Evolutionary conservation across 2,329 filamentous ascomycete species (phyloP).

Genomic region (Chrysoporthe cubensis): DNA sequence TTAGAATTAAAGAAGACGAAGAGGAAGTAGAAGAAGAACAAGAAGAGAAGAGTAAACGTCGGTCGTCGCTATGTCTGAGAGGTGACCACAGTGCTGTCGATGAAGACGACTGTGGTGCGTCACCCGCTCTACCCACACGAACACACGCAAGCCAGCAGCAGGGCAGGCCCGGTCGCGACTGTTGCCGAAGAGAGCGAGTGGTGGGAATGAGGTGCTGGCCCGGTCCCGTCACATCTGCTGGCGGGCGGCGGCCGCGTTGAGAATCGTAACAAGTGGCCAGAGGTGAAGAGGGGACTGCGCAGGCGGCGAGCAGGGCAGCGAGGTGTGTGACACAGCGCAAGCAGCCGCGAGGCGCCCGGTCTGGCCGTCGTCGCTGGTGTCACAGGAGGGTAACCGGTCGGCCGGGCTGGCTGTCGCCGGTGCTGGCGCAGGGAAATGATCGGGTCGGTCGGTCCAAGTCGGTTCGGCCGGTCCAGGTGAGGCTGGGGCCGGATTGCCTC

Average conservation of each 20-base stretch:
- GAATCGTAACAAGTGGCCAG: too few species aligned
- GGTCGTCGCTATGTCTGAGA: too few species aligned
- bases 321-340: conserved; percentile 4
- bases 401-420: background rate
- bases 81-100: conserved; percentile 24
- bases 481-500: conserved; percentile 8
- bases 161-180: background rate
- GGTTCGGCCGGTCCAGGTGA: background rate
- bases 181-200: conserved; percentile 5
- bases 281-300: background rate
- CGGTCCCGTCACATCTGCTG: too few species aligned
- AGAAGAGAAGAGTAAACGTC: background rate
- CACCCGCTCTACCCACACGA: background rate
- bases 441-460: background rate
- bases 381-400: background rate
- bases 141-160: background rate
- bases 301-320: conserved; percentile 1
- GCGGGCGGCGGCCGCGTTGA: too few species aligned
- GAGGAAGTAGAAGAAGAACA: conserved; percentile 11
- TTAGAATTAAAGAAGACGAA: conserved; percentile 8
- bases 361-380: conserved; percentile 7
- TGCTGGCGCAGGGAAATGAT: background rate
- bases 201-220: background rate
- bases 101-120: conserved; percentile 28
- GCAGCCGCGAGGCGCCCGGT: conserved; percentile 9